Evolutionary conservation across 2,329 filamentous ascomycete genomes (phyloP), one percentile per base, ranked within the genome.

Genomic region (Diaporthe ampelina): DNA sequence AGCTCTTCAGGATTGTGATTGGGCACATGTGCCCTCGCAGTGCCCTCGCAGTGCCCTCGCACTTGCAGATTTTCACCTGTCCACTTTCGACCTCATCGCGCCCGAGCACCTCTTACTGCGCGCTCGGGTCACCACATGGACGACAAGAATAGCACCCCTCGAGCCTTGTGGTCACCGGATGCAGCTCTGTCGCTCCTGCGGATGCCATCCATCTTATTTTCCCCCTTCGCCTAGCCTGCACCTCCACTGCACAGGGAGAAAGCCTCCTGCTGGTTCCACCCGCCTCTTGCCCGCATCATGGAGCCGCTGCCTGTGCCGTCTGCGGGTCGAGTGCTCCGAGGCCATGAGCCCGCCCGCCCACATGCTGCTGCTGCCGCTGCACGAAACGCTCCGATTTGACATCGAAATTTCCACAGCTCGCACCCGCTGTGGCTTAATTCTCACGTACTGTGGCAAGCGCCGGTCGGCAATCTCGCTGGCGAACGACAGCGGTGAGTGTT

Each of bases 1-100:
- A 77, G 76, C 76, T 76, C 78, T 58, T 77, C 74, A 76, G 74
- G 68, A 63, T 35, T 56, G 52, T 79, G 77, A 79, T 79, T 80
- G 78, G 78, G 32, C 73, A 37, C 26, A 32, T 48, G 29, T 17
- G 48, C 40, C 73, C 72, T 75, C 71, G 73, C 75, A 74, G 57
- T n/a, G n/a, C n/a, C n/a, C n/a, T n/a, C n/a, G n/a, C n/a, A n/a
- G 29, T 17, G 48, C 40, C 73, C 72, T 75, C 71, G 73, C 75
- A 74, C 57, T 52, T 74, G 68, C 73, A 68, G 68, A 45, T 72
- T 63, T 54, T 24, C 32, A 59, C 65, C 65, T 57, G 43, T 26
- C 48, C 43, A 52, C 61, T 58, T 63, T n/a, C 74, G 54, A 72
- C 67, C 54, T 32, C 74, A 73, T 70, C 67, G 57, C 65, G 74